Evolutionary conservation across 495 filamentous ascomycete genomes (phyloP).

Genomic region (Daldinia grandis): DNA sequence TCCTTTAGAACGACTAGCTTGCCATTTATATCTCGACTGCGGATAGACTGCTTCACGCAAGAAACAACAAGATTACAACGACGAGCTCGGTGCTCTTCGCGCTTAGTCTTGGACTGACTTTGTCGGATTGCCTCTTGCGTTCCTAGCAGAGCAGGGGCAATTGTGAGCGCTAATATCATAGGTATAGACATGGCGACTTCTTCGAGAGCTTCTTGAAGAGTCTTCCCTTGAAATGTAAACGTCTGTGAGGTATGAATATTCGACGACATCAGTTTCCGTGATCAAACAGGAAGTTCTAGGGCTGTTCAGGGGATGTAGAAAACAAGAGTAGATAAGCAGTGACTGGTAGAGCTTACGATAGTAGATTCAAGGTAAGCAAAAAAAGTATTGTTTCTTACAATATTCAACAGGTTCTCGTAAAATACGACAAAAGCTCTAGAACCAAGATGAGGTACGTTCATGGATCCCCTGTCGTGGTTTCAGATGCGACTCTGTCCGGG

Average conservation of each 20-base stretch:
- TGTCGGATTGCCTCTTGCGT: conserved; percentile 57
- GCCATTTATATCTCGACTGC: conserved; percentile 50
- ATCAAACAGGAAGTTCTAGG: not conserved
- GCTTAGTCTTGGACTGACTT: conserved; percentile 54
- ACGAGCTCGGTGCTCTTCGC: conserved; percentile 55
- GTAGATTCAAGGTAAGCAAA: conserved; percentile 6
- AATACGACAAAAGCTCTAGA: conserved; percentile 20
- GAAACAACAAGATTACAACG: conserved; percentile 55
- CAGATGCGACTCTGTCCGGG: conserved; percentile 33
- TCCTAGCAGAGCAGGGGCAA: conserved; percentile 53
- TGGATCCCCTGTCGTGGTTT: conserved; percentile 32
- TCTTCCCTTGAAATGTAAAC: conserved; percentile 35
- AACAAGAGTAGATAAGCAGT: conserved; percentile 3
- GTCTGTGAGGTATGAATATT: conserved; percentile 37
- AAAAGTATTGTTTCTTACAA: conserved; percentile 23
- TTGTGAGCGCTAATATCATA: conserved; percentile 47
- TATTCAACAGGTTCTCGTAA: not conserved
- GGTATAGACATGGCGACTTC: conserved; percentile 42
- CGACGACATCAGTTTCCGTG: conserved; percentile 35
- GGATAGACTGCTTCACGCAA: conserved; percentile 46
- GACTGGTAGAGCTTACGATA: conserved; percentile 9
- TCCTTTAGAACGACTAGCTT: conserved; percentile 51
- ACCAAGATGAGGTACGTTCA: conserved; percentile 9
- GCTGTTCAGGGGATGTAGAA: not conserved
- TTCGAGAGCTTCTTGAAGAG: conserved; percentile 37